A percentile compares a stretch with the other conserved stretches of the same genome.
Evolutionary conservation across 2,329 filamentous ascomycete species (phyloP).

Genomic region (Colletotrichum liriopes): DNA sequence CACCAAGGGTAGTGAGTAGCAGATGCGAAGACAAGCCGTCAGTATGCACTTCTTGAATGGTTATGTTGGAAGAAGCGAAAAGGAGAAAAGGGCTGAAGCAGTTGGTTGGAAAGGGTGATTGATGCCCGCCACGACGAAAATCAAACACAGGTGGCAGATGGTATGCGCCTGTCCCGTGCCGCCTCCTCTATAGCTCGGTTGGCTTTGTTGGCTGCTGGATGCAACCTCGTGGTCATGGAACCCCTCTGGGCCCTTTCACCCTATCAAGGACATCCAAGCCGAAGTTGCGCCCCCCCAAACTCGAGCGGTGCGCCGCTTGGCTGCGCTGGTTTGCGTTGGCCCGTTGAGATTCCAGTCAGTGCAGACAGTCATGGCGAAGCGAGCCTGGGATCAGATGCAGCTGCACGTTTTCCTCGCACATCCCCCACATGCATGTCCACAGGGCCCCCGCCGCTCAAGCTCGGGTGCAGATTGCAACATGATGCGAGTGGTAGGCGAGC

Average conservation of each 20-base stretch:
- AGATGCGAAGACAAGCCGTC: neutral
- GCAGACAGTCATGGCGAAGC: constrained; percentile 20
- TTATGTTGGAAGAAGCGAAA: neutral
- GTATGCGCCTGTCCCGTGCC: constrained; percentile 5
- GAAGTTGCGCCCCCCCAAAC: neutral
- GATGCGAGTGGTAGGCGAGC: neutral
- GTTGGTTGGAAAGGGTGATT: neutral
- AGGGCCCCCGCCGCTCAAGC: constrained; percentile 4
- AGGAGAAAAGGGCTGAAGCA: neutral
- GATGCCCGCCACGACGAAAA: constrained; percentile 5
- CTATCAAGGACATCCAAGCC: neutral
- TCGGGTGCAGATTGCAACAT: neutral
- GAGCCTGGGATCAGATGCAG: constrained; percentile 33
- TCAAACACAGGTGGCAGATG: neutral
- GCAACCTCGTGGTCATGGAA: neutral
- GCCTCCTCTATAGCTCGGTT: neutral
- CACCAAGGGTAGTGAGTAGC: neutral
- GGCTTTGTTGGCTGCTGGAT: constrained; percentile 12
- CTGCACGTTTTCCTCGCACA: constrained; percentile 7
- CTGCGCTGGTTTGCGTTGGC: neutral
- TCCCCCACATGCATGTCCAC: constrained; percentile 22
- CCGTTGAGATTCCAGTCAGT: neutral
- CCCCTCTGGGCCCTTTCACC: neutral
- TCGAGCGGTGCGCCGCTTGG: constrained; percentile 1
- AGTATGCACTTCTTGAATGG: neutral